Evolutionary conservation across 306 rosid genomes (phyloP), one percentile per base, ranked within the genome.

Genomic region (Prunus campanulata): DNA sequence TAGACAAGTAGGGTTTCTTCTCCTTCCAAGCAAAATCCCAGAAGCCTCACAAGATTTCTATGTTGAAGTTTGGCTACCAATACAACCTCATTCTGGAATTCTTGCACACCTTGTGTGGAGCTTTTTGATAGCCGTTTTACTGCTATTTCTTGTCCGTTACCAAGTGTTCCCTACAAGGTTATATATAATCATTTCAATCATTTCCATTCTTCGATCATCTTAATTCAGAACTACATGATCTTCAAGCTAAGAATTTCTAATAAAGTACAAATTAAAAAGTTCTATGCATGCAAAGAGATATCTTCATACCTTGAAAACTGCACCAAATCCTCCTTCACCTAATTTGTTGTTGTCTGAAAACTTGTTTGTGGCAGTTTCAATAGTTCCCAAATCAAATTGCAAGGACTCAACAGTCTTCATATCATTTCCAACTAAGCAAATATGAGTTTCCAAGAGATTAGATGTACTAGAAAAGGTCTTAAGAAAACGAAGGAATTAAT

Each of bases 321-420:
- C 86, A 44, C 91, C 91, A 79, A 83, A 89, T 69, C 90, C 91
- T 27, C 93, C 91, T 82, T 82, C 81, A 48, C 90, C 93, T 35
- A 84, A 67, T 72, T 65, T 85, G 72, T 35, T 39, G 9, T 39
- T 7, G 9, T 83, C 71, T 0, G 87, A 85, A 74, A 89, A 89
- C 5, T 82, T 20, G 44, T 83, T 75, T 0, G 88, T 89, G 15
- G 89, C 89, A 75, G 76, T 69, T 74, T 85, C 84, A 61, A 87
- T 75, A 18, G 75, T 79, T 14, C 61, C 71, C 68, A 89, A 75
- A 65, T 79, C 77, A 74, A 75, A 80, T 68, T 87, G 88, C 64
- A 87, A 66, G 25, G 82, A 83, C 35, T 87, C 91, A 3, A 68
- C 60, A 29, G 75, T 78, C 13, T 62, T 48, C 61, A 25, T 66